These are phyloP conservation scores for Phaeophleospora eucalypticola DNA, from an alignment of 2,329 filamentous ascomycete species.

Conservation along the genomic window DNA sequence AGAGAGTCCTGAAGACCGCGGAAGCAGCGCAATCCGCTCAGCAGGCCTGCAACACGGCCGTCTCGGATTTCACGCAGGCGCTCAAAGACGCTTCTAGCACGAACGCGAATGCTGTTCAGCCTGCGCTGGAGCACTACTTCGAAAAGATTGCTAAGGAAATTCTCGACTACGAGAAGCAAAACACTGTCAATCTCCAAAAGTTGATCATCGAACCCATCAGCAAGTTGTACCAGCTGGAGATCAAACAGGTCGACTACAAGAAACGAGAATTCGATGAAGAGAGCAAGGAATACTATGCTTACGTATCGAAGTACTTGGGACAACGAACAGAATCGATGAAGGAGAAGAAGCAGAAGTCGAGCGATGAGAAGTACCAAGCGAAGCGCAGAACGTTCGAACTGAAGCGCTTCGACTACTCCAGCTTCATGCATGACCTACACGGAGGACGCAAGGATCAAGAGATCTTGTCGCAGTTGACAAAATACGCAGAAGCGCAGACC, in stretches of 20 bases:
- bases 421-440: conserved; percentile 98
- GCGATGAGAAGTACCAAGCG: conserved; percentile 90
- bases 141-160: conserved; percentile 95
- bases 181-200: conserved; percentile 77
- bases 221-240: conserved; percentile 89
- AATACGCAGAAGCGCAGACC: conserved; percentile 87
- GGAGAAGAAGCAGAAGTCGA: conserved; percentile 92
- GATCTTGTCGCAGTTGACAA: conserved; percentile 88
- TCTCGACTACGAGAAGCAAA: conserved; percentile 77
- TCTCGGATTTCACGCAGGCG: conserved; percentile 76
- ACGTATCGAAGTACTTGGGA: conserved; percentile 91
- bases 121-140: conserved; percentile 95
- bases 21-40: conserved; percentile 81
- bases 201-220: conserved; percentile 92
- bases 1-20: conserved; percentile 91
- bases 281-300: conserved; percentile 96
- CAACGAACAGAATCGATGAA: conserved; percentile 94
- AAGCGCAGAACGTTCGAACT: conserved; percentile 94
- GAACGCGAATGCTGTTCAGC: conserved; percentile 94
- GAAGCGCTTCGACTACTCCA: conserved; percentile 97
- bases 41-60: conserved; percentile 77
- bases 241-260: conserved; percentile 95
- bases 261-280: conserved; percentile 98
- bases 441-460: conserved; percentile 98
- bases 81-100: conserved; percentile 82